A percentile compares a stretch with the other conserved stretches of the same genome.
Evolutionary conservation across 371 early-diverging fungal genomes (phyloP).

Genomic region (Mucor saturninus): DNA sequence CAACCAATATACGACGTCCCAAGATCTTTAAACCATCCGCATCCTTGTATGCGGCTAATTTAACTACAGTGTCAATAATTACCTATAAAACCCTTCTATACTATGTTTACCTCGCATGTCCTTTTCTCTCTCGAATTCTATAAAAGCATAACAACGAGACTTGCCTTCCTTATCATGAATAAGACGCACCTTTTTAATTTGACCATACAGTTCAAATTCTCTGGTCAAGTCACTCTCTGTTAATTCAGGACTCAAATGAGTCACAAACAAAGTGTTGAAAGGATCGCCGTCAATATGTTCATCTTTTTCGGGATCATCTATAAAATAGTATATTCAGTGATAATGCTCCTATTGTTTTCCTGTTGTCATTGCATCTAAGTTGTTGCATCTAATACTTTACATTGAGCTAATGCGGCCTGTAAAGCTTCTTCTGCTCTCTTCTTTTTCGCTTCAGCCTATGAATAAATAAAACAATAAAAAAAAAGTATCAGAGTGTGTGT

Average conservation of each 20-base stretch:
- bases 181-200: conserved; percentile 80
- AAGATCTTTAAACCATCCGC: conserved; percentile 90
- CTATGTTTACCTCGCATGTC: conserved; percentile 78
- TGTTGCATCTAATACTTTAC: conserved; percentile 33
- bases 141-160: conserved; percentile 93
- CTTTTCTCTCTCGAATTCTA: conserved; percentile 93
- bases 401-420: conserved; percentile 58
- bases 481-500: not conserved
- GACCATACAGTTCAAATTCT: conserved; percentile 88
- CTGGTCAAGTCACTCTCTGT: conserved; percentile 80
- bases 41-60: conserved; percentile 81
- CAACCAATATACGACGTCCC: conserved; percentile 88
- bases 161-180: conserved; percentile 70
- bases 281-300: conserved; percentile 81
- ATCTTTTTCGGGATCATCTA: conserved; percentile 78
- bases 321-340: too few relatives aligned
- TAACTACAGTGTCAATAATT: not conserved
- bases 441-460: conserved; percentile 58
- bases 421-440: conserved; percentile 64
- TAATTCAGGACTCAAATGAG: conserved; percentile 82
- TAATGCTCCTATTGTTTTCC: too few relatives aligned
- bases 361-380: too few relatives aligned
- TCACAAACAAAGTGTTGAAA: conserved; percentile 91
- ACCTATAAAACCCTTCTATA: not conserved
- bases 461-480: not conserved